These are phyloP conservation scores for Articulospora tetracladia DNA, from an alignment of 495 filamentous ascomycete species.

Conservation along the genomic window DNA sequence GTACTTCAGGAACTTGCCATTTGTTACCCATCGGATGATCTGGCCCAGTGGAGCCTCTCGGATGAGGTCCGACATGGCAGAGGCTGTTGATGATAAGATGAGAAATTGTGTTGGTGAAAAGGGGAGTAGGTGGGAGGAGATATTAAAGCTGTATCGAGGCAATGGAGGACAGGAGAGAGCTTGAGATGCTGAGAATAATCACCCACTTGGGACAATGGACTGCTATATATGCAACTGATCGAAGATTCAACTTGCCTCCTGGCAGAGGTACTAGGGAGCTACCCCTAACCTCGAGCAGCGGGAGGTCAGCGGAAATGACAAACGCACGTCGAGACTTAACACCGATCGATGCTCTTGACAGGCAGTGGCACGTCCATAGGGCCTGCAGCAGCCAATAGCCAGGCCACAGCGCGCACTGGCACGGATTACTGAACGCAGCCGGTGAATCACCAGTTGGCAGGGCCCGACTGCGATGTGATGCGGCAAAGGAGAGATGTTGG, in stretches of 20 bases:
- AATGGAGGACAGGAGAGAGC: background rate
- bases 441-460: background rate
- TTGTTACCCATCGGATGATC: slow-evolving; percentile 44
- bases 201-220: background rate
- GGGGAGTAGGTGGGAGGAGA: background rate
- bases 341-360: background rate
- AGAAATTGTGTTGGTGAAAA: background rate
- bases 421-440: background rate
- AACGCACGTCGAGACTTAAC: slow-evolving; percentile 10
- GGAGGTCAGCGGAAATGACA: slow-evolving; percentile 1
- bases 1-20: slow-evolving; percentile 47
- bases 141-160: background rate
- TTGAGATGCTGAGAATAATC: background rate
- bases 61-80: slow-evolving; percentile 30
- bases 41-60: slow-evolving; percentile 53
- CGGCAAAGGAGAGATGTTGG: background rate
- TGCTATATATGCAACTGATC: background rate
- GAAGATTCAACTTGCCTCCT: background rate
- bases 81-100: background rate
- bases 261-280: background rate
- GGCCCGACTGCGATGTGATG: background rate
- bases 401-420: background rate
- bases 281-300: background rate
- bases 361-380: background rate
- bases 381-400: background rate